Evolutionary conservation across 108 stramenopile genomes (phyloP), one percentile per base, ranked within the genome.

Genomic region (Chaetoceros tenuissimus): DNA sequence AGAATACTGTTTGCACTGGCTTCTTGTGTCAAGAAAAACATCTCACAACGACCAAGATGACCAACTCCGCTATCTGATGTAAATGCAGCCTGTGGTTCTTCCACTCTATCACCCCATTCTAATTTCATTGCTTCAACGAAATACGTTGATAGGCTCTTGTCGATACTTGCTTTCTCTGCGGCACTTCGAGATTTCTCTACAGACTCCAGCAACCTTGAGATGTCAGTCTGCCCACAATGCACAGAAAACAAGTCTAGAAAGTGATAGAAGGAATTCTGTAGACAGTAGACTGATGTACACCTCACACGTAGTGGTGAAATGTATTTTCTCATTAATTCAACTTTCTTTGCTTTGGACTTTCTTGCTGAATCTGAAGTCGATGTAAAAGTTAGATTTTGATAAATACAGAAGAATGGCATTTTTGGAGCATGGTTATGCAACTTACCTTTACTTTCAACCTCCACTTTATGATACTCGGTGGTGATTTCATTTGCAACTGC

Each of bases 21-120:
- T 62, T 86, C 80, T 56, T 92, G 90, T n/a, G 86, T 85, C 59
- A 92, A 66, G 54, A 92, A 92, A 68, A 87, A 92, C 72, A 92
- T 87, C 8, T 78, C 77, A 55, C 85, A 82, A 24, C 86, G 84
- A 31, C 85, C 81, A 13, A 73, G 77, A 53, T 81, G 74, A 24
- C 74, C 63, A 29, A 72, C 25, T 48, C 77, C 58, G 28, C 81
- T 74, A 46, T 68, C 64, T 22, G 72, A 64, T 34, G 58, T 53
- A 46, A 92, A 53, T 3, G 79, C 83, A 26, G 74, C 72, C 46
- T 92, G 81, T 28, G 81, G 66, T 67, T 85, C 83, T 51, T 84
- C 86, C 21, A 75, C 74, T 25, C 80, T 80, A 23, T 72, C 77
- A 20, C 84, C 90, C 84, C 86, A 87, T 23, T 81, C 77, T 17